Evolutionary conservation across 2,329 filamentous ascomycete genomes (phyloP).

Genomic region (Colletotrichum eleusines): DNA sequence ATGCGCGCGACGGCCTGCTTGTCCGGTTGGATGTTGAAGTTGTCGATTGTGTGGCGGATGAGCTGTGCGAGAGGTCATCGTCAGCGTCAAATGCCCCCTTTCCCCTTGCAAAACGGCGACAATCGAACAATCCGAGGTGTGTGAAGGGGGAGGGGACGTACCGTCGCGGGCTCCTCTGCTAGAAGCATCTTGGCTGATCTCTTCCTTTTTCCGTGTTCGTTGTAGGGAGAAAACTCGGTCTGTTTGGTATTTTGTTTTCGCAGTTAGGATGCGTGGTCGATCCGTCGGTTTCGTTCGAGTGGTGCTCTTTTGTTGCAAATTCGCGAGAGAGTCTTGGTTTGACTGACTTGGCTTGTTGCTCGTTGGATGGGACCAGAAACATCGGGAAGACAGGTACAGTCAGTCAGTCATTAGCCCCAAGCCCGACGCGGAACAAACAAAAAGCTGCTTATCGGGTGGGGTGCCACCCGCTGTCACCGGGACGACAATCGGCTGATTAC

Average conservation of each 20-base stretch:
- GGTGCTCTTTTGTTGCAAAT: not conserved
- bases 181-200: slow-evolving; percentile 79
- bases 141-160: too few relatives aligned
- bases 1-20: slow-evolving; percentile 86
- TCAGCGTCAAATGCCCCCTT: not conserved
- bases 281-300: too few relatives aligned
- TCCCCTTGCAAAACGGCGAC: not conserved
- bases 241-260: not conserved
- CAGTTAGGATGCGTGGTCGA: not conserved
- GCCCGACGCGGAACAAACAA: slow-evolving; percentile 32
- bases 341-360: not conserved
- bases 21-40: slow-evolving; percentile 95
- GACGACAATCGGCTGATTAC: slow-evolving; percentile 48
- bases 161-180: slow-evolving; percentile 90
- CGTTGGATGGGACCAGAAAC: slow-evolving; percentile 13
- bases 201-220: not conserved
- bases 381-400: not conserved
- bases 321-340: slow-evolving; percentile 21
- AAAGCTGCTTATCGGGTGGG: slow-evolving; percentile 13
- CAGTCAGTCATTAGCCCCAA: not conserved
- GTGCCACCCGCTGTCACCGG: slow-evolving; percentile 45
- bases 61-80: slow-evolving; percentile 66
- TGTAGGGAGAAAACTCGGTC: too few relatives aligned
- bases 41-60: slow-evolving; percentile 89
- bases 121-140: not conserved